phyloP scores from a whole-genome alignment of 495 filamentous ascomycete genomes.

The Aspergillus asperescens region DNA sequence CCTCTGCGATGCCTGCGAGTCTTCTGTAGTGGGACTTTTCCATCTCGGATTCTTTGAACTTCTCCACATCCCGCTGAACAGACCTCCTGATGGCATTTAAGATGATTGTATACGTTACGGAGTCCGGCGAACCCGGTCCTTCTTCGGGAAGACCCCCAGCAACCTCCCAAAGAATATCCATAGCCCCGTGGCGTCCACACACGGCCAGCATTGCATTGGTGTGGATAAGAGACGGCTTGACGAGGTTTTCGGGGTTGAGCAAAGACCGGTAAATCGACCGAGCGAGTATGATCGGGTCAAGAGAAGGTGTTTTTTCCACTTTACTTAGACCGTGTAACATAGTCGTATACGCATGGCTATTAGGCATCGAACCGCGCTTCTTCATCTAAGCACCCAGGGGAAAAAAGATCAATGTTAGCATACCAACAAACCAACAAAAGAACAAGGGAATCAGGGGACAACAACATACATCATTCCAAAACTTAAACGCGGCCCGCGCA shows the following conservation, averaged over 20 bases:
- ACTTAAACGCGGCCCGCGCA: conserved; percentile 59
- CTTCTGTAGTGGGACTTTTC: conserved; percentile 33
- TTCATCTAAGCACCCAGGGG: conserved; percentile 66
- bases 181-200: conserved; percentile 61
- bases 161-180: conserved; percentile 72
- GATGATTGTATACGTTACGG: conserved; percentile 72
- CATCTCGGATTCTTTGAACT: conserved; percentile 25
- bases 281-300: conserved; percentile 53
- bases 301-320: conserved; percentile 30
- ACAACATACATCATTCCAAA: conserved; percentile 71
- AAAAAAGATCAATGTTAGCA: conserved; percentile 5
- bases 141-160: conserved; percentile 58
- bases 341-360: conserved; percentile 71
- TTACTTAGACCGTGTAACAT: conserved; percentile 71
- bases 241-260: conserved; percentile 45
- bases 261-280: conserved; percentile 69
- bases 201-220: conserved; percentile 80
- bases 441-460: background rate
- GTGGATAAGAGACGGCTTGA: conserved; percentile 70
- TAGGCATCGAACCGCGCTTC: conserved; percentile 72
- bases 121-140: conserved; percentile 56
- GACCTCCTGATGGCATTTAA: conserved; percentile 60
- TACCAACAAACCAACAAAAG: background rate
- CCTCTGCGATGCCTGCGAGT: conserved; percentile 47
- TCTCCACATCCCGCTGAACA: conserved; percentile 20